Conservation (phyloP, 768 basidiomycete genomes). For the Lyophyllum semitale region DNA sequence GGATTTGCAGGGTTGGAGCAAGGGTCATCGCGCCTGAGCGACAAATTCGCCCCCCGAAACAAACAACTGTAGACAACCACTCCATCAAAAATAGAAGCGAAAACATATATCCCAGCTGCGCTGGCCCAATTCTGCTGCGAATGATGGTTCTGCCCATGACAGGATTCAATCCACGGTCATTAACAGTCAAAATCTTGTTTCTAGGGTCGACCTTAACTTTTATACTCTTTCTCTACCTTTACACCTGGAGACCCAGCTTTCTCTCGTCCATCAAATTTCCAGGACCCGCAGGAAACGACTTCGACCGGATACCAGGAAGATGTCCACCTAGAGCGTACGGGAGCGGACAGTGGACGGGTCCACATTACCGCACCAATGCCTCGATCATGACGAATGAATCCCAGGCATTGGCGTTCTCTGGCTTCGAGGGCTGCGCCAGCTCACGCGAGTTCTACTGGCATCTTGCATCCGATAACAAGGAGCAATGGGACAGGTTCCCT, state of each 20-base stretch:
- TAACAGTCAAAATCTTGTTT: constrained; percentile 19
- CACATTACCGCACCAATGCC: constrained; percentile 31
- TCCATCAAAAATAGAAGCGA: background rate
- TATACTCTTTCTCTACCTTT: constrained; percentile 26
- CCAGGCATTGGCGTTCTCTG: constrained; percentile 54
- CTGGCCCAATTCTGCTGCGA: background rate
- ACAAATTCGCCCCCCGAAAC: background rate
- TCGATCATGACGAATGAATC: constrained; percentile 36
- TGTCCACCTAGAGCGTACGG: constrained; percentile 37
- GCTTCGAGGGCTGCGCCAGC: constrained; percentile 63
- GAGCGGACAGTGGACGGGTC: constrained; percentile 39
- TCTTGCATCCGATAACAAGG: constrained; percentile 50
- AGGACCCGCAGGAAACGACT: constrained; percentile 5
- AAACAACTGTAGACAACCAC: background rate
- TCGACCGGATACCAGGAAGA: constrained; percentile 10
- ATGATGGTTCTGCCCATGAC: constrained; percentile 16
- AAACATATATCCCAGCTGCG: background rate
- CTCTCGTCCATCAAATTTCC: constrained; percentile 6
- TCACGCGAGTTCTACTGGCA: constrained; percentile 67
- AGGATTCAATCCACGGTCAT: constrained; percentile 22
- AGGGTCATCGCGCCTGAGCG: background rate
- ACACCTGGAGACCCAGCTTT: constrained; percentile 13
- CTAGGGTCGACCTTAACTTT: constrained; percentile 21
- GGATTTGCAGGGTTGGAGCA: no score
- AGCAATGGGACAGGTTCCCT: constrained; percentile 55